phyloP scores from a whole-genome alignment of 768 basidiomycete genomes.

The Amanita pseudoporphyria region DNA sequence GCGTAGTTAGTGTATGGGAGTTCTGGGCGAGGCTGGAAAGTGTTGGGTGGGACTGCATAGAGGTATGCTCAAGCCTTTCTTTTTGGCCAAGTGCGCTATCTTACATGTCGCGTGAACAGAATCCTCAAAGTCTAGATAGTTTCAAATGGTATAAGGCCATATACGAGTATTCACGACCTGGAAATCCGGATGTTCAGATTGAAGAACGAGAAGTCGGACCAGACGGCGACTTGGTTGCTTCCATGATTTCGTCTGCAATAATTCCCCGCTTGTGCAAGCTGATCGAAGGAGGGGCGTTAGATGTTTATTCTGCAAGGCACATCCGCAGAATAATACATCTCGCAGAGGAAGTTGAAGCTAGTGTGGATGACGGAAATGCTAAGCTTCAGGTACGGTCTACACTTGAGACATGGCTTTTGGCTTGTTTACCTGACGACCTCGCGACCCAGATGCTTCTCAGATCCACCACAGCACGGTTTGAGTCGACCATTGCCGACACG shows the following conservation, averaged over 20 bases:
- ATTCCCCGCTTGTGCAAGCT: constrained; percentile 67
- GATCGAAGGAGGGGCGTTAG: constrained; percentile 71
- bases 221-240: constrained; percentile 80
- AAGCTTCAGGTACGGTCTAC: constrained; percentile 50
- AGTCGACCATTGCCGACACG: constrained; percentile 42
- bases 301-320: constrained; percentile 67
- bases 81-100: background rate
- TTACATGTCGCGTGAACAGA: constrained; percentile 24
- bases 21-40: constrained; percentile 89
- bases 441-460: constrained; percentile 44
- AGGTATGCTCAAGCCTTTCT: constrained; percentile 34
- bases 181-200: constrained; percentile 23
- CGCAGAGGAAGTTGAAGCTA: constrained; percentile 71
- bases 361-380: constrained; percentile 49
- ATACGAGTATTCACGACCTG: constrained; percentile 65
- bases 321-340: constrained; percentile 61
- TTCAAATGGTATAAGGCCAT: constrained; percentile 80
- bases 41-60: constrained; percentile 80
- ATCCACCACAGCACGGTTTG: constrained; percentile 41
- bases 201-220: constrained; percentile 59
- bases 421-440: constrained; percentile 1
- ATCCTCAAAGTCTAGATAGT: constrained; percentile 51
- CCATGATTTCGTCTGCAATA: constrained; percentile 79
- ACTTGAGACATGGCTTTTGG: background rate
- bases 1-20: constrained; percentile 85